These are phyloP conservation scores for Saturnispora gosingensis DNA, from an alignment of 805 yeast genomes.

Conservation along the genomic window DNA sequence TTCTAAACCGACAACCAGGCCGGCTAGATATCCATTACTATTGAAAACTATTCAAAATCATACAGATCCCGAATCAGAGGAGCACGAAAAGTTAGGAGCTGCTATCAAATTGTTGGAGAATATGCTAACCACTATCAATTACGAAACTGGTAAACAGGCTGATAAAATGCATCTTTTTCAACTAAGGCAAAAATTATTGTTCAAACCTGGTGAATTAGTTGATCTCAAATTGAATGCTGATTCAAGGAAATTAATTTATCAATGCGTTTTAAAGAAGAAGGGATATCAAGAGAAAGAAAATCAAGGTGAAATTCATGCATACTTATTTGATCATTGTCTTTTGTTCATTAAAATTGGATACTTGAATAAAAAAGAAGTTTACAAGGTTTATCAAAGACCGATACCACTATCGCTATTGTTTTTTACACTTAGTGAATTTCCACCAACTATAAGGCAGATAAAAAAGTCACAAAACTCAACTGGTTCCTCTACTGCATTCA, in stretches of 20 bases:
- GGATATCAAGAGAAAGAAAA: conserved; percentile 59
- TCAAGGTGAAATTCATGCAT: conserved; percentile 75
- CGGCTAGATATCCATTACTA: conserved; percentile 86
- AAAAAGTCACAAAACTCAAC: conserved; percentile 32
- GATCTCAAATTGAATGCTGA: conserved; percentile 80
- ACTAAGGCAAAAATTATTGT: conserved; percentile 74
- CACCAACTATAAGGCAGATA: conserved; percentile 47
- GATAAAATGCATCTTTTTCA: conserved; percentile 86
- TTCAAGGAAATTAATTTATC: conserved; percentile 68
- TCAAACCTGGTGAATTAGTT: conserved; percentile 73
- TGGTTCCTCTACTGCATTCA: conserved; percentile 24
- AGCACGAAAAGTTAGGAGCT: conserved; percentile 54
- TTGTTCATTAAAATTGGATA: conserved; percentile 78
- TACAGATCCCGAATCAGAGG: conserved; percentile 70
- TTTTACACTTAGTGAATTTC: conserved; percentile 69
- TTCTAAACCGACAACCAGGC: conserved; percentile 91
- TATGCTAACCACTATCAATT: conserved; percentile 68
- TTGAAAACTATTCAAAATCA: conserved; percentile 74
- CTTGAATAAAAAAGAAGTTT: conserved; percentile 83
- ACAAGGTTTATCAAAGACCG: conserved; percentile 84
- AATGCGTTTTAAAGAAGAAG: conserved; percentile 65
- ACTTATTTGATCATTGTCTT: conserved; percentile 80
- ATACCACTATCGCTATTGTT: conserved; percentile 71
- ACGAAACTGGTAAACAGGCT: conserved; percentile 87
- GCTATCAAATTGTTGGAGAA: conserved; percentile 71